Conservation (phyloP, 306 rosid species). For the Vigna unguiculata region DNA sequence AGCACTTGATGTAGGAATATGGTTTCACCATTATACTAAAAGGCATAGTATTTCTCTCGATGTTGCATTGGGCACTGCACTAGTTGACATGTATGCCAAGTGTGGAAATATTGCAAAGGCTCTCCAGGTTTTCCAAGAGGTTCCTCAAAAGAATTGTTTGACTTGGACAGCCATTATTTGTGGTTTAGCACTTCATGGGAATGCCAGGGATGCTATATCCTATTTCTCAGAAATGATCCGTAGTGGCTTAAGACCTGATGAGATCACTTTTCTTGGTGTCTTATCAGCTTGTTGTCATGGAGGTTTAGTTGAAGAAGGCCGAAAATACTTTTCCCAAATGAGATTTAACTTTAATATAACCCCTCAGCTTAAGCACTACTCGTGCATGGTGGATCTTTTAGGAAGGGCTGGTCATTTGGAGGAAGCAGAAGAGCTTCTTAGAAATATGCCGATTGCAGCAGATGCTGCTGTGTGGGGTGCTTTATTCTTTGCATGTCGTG, state of each 20-base stretch:
- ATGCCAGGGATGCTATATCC: constrained; percentile 61
- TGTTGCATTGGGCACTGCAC: constrained; percentile 80
- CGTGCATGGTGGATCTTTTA: constrained; percentile 89
- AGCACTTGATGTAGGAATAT: constrained; percentile 80
- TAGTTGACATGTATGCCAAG: constrained; percentile 87
- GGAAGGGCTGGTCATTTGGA: constrained; percentile 83
- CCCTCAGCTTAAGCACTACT: constrained; percentile 73
- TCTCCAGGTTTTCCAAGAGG: constrained; percentile 67
- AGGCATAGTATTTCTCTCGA: constrained; percentile 54
- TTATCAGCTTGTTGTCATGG: constrained; percentile 91
- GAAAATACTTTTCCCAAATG: constrained; percentile 69
- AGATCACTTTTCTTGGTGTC: constrained; percentile 84
- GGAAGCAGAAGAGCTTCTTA: constrained; percentile 75
- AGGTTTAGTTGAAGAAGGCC: constrained; percentile 83
- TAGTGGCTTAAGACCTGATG: constrained; percentile 73
- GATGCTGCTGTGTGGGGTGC: constrained; percentile 87
- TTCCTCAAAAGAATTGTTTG: constrained; percentile 72
- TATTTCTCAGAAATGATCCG: constrained; percentile 72
- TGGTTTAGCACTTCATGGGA: constrained; percentile 81
- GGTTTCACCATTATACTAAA: constrained; percentile 79
- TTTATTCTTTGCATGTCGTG: constrained; percentile 75
- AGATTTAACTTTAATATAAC: constrained; percentile 50
- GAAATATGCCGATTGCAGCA: constrained; percentile 67
- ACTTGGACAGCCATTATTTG: constrained; percentile 90
- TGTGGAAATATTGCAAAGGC: constrained; percentile 81